Evolutionary conservation across 2,329 filamentous ascomycete species (phyloP).

Genomic region (Colletotrichum sp.): DNA sequence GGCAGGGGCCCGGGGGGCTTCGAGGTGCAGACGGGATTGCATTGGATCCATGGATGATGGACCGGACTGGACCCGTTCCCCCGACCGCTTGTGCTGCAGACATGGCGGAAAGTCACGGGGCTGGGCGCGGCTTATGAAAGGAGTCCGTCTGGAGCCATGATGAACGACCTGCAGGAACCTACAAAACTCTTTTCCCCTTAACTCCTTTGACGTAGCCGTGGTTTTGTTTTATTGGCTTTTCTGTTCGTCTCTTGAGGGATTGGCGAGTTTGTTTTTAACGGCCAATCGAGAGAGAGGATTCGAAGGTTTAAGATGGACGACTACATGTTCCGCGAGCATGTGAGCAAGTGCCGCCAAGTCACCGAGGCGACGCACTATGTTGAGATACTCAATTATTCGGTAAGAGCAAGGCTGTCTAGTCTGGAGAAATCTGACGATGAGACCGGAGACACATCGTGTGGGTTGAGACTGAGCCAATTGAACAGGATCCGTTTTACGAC

Average conservation of each 20-base stretch:
- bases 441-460: neutral
- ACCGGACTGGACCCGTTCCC: constrained; percentile 9
- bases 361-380: constrained; percentile 59
- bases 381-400: constrained; percentile 65
- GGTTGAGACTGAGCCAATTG: neutral
- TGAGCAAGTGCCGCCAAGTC: constrained; percentile 53
- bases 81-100: constrained; percentile 1
- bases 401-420: constrained; percentile 32
- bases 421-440: neutral
- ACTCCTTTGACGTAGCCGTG: neutral
- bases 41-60: neutral
- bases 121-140: constrained; percentile 22
- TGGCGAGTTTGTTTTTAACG: neutral
- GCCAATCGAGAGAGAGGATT: constrained; percentile 10
- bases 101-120: constrained; percentile 20
- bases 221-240: neutral
- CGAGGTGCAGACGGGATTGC: neutral
- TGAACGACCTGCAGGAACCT: constrained; percentile 12
- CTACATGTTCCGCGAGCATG: constrained; percentile 58
- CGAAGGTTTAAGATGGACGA: constrained; percentile 55
- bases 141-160: constrained; percentile 16
- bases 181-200: neutral
- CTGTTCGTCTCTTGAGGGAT: neutral
- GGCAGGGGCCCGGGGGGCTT: neutral
- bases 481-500: constrained; percentile 55